Evolutionary conservation across 805 yeast genomes (phyloP).

Genomic region (Tetrapisispora pingtungensis): DNA sequence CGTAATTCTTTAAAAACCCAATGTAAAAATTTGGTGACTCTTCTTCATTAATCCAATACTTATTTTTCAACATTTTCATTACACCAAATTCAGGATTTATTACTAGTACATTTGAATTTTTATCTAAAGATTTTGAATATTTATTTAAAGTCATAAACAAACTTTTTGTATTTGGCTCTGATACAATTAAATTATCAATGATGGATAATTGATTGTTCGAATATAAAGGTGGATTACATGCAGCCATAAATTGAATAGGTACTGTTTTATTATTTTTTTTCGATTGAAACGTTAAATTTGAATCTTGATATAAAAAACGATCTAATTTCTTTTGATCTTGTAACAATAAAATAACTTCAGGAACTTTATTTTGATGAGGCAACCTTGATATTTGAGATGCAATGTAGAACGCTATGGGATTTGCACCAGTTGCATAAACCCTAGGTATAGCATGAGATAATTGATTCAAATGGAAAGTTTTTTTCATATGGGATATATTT

Average conservation of each 20-base stretch:
- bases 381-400: slow-evolving; percentile 39
- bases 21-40: slow-evolving; percentile 48
- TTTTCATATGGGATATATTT: slow-evolving; percentile 14
- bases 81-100: slow-evolving; percentile 70
- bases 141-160: slow-evolving; percentile 42
- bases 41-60: slow-evolving; percentile 41
- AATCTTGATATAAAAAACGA: slow-evolving; percentile 33
- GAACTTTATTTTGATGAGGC: slow-evolving; percentile 30
- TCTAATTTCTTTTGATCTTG: slow-evolving; percentile 34
- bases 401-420: slow-evolving; percentile 29
- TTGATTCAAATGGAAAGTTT: slow-evolving; percentile 4
- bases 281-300: slow-evolving; percentile 27
- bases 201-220: slow-evolving; percentile 24
- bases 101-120: slow-evolving; percentile 47
- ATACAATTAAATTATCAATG: slow-evolving; percentile 46
- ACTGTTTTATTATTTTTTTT: slow-evolving; percentile 10
- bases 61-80: slow-evolving; percentile 35
- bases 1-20: slow-evolving; percentile 30
- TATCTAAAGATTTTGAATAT: slow-evolving; percentile 33
- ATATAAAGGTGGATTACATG: slow-evolving; percentile 24
- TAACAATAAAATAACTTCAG: slow-evolving; percentile 35
- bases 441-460: slow-evolving; percentile 14
- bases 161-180: slow-evolving; percentile 49
- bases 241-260: slow-evolving; percentile 24
- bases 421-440: slow-evolving; percentile 37